phyloP scores from a whole-genome alignment of 331 rosid genomes.

The Pyrus hybrid region DNA sequence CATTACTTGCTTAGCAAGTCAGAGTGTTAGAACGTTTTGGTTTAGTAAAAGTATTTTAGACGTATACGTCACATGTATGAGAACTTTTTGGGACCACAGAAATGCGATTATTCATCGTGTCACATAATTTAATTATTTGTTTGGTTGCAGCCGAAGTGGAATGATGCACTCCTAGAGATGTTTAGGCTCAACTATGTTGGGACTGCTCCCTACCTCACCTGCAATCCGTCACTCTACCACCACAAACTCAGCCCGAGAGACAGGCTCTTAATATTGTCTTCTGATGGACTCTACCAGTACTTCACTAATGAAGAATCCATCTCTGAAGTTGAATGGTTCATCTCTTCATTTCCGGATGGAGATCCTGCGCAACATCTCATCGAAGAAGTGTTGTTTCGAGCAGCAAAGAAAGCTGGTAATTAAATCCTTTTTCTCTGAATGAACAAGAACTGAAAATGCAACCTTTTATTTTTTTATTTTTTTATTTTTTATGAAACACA shows the following conservation, averaged over 20 bases:
- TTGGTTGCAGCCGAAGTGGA: conserved; percentile 67
- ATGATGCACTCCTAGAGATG: conserved; percentile 59
- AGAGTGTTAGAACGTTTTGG: background rate
- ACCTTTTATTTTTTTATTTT: background rate
- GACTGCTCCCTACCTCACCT: conserved; percentile 54
- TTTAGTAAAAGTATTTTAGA: background rate
- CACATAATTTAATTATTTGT: background rate
- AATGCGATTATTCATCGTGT: background rate
- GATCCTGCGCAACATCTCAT: conserved; percentile 81
- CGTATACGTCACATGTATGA: background rate
- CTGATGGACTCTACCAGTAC: conserved; percentile 83
- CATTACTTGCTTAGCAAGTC: background rate
- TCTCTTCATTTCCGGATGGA: conserved; percentile 50
- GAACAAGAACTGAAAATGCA: background rate
- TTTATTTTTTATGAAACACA: too few species aligned
- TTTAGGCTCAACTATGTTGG: conserved; percentile 72
- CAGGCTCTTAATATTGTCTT: conserved; percentile 60
- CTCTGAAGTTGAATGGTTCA: conserved; percentile 55
- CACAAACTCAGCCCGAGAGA: conserved; percentile 50
- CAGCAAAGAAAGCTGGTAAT: conserved; percentile 69
- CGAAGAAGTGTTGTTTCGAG: conserved; percentile 54
- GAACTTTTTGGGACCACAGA: background rate
- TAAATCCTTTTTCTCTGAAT: background rate
- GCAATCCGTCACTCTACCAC: conserved; percentile 57
- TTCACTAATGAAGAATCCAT: conserved; percentile 76